A percentile compares a stretch with the other conserved stretches of the same genome.
These are phyloP conservation scores for Panellus pusillus DNA, from an alignment of 768 basidiomycete genomes.

Conservation along the genomic window DNA sequence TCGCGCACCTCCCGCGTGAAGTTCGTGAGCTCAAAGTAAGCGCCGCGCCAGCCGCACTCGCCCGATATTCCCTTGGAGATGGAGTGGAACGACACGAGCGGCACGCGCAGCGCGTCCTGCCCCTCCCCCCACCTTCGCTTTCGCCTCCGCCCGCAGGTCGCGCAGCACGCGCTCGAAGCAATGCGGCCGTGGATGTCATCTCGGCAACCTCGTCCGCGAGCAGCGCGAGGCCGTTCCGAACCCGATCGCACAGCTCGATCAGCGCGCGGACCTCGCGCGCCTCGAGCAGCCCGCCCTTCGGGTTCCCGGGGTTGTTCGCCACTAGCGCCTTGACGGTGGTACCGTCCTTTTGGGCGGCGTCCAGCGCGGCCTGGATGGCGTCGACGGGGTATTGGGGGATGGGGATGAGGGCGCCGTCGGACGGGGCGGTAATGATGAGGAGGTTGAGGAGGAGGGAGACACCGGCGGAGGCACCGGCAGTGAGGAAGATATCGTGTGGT, in stretches of 20 bases:
- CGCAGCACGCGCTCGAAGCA: conserved; percentile 87
- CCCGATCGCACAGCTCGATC: conserved; percentile 85
- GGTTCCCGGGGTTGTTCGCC: conserved; percentile 98
- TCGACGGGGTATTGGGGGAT: conserved; percentile 99
- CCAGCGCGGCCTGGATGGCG: conserved; percentile 76
- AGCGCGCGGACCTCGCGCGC: conserved; percentile 56
- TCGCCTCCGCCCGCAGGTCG: conserved; percentile 37
- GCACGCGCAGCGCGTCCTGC: conserved; percentile 52
- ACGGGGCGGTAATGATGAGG: conserved; percentile 67
- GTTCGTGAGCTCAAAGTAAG: conserved; percentile 94
- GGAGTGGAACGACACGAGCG: conserved; percentile 94
- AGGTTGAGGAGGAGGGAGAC: conserved; percentile 85
- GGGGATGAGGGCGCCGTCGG: conserved; percentile 82
- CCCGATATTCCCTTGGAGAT: conserved; percentile 96
- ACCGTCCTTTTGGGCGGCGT: too few species aligned
- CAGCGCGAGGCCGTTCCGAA: conserved; percentile 81
- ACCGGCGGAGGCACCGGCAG: conserved; percentile 90
- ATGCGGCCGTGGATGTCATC: conserved; percentile 74
- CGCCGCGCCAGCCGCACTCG: conserved; percentile 96
- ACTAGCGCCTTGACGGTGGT: conserved; percentile 93
- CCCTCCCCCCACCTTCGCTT: too few species aligned
- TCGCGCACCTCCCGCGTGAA: conserved; percentile 74
- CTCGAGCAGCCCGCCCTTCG: conserved; percentile 84
- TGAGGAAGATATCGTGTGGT: conserved; percentile 93
- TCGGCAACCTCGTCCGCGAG: conserved; percentile 99